Evolutionary conservation across 371 early-diverging fungal species (phyloP), one percentile per base, ranked within the genome.

Genomic region (Actinomortierella wolfii): DNA sequence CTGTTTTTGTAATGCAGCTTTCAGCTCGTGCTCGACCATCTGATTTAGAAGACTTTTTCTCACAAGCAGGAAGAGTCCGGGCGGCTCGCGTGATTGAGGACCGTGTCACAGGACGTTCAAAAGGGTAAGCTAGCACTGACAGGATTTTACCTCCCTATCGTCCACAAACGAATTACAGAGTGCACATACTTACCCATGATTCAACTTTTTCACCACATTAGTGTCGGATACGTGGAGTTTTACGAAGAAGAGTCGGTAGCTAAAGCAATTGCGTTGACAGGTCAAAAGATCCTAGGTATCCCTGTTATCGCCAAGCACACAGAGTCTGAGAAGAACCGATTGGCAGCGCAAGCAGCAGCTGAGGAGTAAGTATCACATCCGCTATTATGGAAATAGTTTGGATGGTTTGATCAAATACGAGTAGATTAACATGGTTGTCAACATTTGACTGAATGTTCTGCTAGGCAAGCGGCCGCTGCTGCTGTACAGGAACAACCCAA

Each of bases 1-100:
- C 98, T 2, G 95, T 98, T 15, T 96, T 97, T 80, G 92, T 94
- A 17, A 93, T 87, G 84, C 97, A 98, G 73, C 81, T 98, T 13
- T 90, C 97, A 14, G 90, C 91, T 21, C 87, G 93, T 24, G 79
- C 94, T 44, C 86, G 86, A 44, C 76, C 81, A 24, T 78, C 88
- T 48, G 97, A 98, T 64, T 81, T 98, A 41, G 83, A 85, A n/a
- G 90, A 93, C 39, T 97, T 97, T 67, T 97, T 98, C 64, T 68
- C 79, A 50, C 78, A 84, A 42, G 94, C 89, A 28, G 98, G 98
- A 48, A 83, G 84, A 58, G 93, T 97, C 15, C 86, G 97, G 43
- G 94, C 93, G 59, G 97, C 92, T 3, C 82, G 85, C 43, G 91
- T 98, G 39, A 92, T 98, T 57, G 80, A 89, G 14, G 98, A 98